Evolutionary conservation across 495 filamentous ascomycete species (phyloP).

Genomic region (Neurospora sp.): DNA sequence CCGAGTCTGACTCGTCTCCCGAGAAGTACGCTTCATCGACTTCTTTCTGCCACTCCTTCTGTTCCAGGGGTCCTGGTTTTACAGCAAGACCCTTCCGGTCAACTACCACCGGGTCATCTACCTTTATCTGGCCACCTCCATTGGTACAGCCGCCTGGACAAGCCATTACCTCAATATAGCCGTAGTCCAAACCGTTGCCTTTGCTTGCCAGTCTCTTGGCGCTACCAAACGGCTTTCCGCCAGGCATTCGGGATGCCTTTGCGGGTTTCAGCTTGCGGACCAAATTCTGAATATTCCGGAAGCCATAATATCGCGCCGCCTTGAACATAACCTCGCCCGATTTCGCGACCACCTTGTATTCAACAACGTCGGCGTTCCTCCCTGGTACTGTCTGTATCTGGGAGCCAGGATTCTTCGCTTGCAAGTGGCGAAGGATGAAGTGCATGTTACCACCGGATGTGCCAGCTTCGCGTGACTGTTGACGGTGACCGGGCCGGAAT

Average conservation of each 20-base stretch:
- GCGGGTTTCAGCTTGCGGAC: slow-evolving; percentile 81
- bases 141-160: slow-evolving; percentile 97
- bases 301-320: slow-evolving; percentile 88
- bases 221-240: slow-evolving; percentile 43
- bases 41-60: slow-evolving; percentile 73
- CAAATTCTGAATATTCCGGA: slow-evolving; percentile 95
- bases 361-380: slow-evolving; percentile 81
- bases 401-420: slow-evolving; percentile 57
- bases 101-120: slow-evolving; percentile 55
- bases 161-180: slow-evolving; percentile 97
- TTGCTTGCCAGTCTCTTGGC: slow-evolving; percentile 38
- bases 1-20: slow-evolving; percentile 46
- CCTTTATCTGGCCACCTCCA: slow-evolving; percentile 89
- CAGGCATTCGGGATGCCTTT: slow-evolving; percentile 63
- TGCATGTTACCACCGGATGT: slow-evolving; percentile 85
- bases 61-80: slow-evolving; percentile 57
- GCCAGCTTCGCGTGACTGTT: slow-evolving; percentile 38
- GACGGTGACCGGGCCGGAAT: slow-evolving; percentile 37
- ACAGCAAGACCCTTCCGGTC: slow-evolving; percentile 32
- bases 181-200: slow-evolving; percentile 48
- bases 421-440: slow-evolving; percentile 65
- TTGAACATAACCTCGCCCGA: slow-evolving; percentile 55
- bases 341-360: slow-evolving; percentile 54
- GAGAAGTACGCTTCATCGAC: slow-evolving; percentile 96
- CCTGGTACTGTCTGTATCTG: slow-evolving; percentile 59